Base-by-base conservation (phyloP, 345 rosid species). In the Moringa oleifera region DNA sequence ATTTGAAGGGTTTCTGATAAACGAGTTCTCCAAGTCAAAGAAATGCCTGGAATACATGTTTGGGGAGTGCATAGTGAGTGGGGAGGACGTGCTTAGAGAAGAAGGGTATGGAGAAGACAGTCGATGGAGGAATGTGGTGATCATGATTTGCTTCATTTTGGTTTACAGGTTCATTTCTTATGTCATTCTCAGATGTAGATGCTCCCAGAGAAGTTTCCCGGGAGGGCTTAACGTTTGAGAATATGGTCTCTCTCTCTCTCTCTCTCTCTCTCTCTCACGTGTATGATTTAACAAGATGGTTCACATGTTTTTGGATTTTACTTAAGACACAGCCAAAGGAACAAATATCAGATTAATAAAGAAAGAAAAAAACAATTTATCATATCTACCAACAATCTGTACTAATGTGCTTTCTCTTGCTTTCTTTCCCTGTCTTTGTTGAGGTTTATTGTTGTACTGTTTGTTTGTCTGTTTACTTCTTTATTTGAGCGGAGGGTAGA, bases 1-100 rank as follows among this genome's bases (percentile, higher is more conserved):
- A 2, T 94, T 93, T 54, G 99, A 94, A 80, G 92, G 90, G 24
- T 87, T 92, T 61, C 76, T 94, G 72, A 88, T 93, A 25, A 93
- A 90, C 36, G 97, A 93, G 79, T 93, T 93, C 84, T 85, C 98
- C 7, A 70, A 66, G 23, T 83, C 91, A 23, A 83, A 75, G 23
- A 86, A 88, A 75, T 93, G 99, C 76, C 74, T 90, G 61, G 80
- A 88, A 78, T 71, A 74, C 64, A 80, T 83, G 66, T 59, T 88
- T 11, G 97, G 95, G 51, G 67, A 68, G 19, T 93, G 97, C 67
- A 49, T 78, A 73, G 76, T 82, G 60, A 84, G 74, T 0, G 96
- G 88, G 16, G 89, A 85, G 61, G 89, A 80, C 54, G 74, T 93
- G 52, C 87, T 90, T 0, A 79, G 61, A 62, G 95, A 93, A 74